Percentiles rank a stretch among this genome's conserved stretches.
These are phyloP conservation scores for Talaromyces sp. DNA, from an alignment of 2,329 filamentous ascomycete genomes.

Conservation along the genomic window DNA sequence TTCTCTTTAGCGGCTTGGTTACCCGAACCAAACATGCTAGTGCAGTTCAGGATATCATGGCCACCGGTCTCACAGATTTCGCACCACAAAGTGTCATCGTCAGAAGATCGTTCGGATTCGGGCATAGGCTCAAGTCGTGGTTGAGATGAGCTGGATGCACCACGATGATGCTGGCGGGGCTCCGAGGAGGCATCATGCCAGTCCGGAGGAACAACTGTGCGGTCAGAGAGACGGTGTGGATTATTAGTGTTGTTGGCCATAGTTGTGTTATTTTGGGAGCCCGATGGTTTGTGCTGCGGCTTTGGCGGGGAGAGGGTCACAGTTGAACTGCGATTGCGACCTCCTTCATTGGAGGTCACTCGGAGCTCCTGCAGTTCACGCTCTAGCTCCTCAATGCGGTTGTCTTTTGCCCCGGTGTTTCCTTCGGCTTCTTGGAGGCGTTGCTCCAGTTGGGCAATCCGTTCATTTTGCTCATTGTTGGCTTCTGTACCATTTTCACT, in stretches of 20 bases:
- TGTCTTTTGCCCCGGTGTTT: conserved; percentile 70
- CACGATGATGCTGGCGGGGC: conserved; percentile 29
- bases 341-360: conserved; percentile 25
- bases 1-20: conserved; percentile 21
- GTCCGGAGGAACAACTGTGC: conserved; percentile 46
- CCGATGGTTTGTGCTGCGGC: conserved; percentile 38
- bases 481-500: conserved; percentile 31
- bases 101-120: conserved; percentile 58
- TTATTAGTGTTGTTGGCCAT: conserved; percentile 32
- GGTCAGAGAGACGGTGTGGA: conserved; percentile 45
- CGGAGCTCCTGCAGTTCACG: conserved; percentile 64
- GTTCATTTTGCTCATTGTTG: conserved; percentile 55
- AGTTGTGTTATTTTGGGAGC: conserved; percentile 29
- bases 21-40: conserved; percentile 73
- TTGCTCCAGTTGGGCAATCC: conserved; percentile 69
- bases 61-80: conserved; percentile 92
- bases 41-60: conserved; percentile 93
- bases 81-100: conserved; percentile 80
- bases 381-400: conserved; percentile 82
- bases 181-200: conserved; percentile 41
- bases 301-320: conserved; percentile 36
- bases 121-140: conserved; percentile 44
- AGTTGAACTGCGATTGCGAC: conserved; percentile 40
- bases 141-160: conserved; percentile 30
- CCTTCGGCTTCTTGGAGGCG: conserved; percentile 78